Conservation (phyloP, 441 rosid genomes). For the Viola pubescens region DNA sequence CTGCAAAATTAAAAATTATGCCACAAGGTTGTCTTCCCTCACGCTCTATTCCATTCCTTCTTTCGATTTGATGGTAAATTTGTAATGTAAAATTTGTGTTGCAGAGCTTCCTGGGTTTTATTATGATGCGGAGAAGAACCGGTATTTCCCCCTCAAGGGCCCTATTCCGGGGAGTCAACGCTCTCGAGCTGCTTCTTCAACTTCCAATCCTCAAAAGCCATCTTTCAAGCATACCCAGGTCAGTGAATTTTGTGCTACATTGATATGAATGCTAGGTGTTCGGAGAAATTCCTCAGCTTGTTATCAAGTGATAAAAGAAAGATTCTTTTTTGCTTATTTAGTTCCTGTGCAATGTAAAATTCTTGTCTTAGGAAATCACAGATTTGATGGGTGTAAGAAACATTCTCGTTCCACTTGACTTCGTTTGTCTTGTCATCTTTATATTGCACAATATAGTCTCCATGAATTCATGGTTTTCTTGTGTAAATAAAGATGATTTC, state of each 20-base stretch:
- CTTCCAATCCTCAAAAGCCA: constrained; percentile 15
- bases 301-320: no score
- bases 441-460: no score
- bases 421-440: no score
- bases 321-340: no score
- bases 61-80: background rate
- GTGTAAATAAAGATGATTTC: no score
- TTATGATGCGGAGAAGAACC: constrained; percentile 65
- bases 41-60: background rate
- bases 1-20: constrained; percentile 1
- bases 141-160: constrained; percentile 60
- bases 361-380: no score
- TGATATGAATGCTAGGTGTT: background rate
- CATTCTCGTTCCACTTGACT: no score
- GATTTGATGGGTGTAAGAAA: no score
- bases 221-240: constrained; percentile 21
- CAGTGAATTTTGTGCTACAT: background rate
- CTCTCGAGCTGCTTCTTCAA: constrained; percentile 11
- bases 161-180: constrained; percentile 47
- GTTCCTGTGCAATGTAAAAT: no score
- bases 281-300: no score
- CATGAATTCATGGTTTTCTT: no score
- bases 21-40: constrained; percentile 10
- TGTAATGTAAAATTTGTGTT: background rate
- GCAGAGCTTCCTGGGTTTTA: constrained; percentile 70